Evolutionary conservation across 768 basidiomycete genomes (phyloP).

Genomic region (Porpolomopsis calyptriformis): DNA sequence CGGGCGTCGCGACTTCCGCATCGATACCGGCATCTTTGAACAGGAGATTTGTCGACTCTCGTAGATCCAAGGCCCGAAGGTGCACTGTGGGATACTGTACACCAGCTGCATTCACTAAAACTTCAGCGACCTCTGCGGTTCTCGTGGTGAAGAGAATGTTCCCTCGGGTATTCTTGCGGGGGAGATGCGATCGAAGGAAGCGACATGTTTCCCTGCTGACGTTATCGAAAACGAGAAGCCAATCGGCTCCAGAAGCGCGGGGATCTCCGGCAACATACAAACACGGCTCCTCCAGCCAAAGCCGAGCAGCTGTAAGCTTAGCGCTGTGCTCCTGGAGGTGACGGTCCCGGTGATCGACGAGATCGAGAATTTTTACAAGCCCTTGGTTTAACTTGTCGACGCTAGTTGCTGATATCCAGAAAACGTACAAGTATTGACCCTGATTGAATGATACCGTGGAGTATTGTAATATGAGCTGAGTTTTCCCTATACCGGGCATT

Average conservation of each 20-base stretch:
- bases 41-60: neutral
- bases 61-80: neutral
- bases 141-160: neutral
- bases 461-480: no score
- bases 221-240: no score
- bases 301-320: neutral
- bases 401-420: neutral
- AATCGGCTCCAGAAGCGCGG: neutral
- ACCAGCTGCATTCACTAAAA: neutral
- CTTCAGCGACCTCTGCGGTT: neutral
- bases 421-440: neutral
- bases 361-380: neutral
- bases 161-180: neutral
- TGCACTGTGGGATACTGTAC: neutral
- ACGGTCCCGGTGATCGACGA: neutral
- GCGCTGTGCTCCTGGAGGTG: neutral
- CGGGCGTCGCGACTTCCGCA: neutral
- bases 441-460: no score
- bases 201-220: neutral
- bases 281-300: neutral
- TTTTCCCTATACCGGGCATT: no score
- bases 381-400: neutral
- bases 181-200: neutral
- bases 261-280: neutral
- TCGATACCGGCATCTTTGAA: neutral